Evolutionary conservation across 2,329 filamentous ascomycete species (phyloP).

Genomic region (Lasiodiplodia gonubiensis): DNA sequence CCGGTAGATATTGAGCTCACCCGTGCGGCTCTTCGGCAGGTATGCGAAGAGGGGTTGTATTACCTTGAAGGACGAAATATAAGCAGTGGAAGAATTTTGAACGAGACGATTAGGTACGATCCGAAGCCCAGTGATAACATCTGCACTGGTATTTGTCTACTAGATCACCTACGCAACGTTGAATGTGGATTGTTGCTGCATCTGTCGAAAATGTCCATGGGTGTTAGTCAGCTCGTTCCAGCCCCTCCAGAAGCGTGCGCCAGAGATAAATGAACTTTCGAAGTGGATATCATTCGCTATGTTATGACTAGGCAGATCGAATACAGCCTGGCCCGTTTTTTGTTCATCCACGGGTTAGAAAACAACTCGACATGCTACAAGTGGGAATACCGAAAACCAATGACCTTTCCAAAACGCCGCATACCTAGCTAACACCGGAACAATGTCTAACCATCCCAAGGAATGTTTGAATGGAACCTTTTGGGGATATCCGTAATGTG

Average conservation of each 20-base stretch:
- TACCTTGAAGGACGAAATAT: no score
- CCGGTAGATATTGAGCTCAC: neutral
- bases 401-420: slow-evolving; percentile 2
- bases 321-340: neutral
- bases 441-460: neutral
- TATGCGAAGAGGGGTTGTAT: no score
- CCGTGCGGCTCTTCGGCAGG: neutral
- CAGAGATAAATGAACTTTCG: neutral
- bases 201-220: neutral
- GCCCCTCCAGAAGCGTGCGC: no score
- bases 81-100: no score
- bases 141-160: neutral
- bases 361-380: slow-evolving; percentile 1
- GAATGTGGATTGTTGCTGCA: neutral
- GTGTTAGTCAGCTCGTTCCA: neutral
- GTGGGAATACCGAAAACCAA: slow-evolving; percentile 13
- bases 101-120: neutral
- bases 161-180: neutral
- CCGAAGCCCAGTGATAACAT: neutral
- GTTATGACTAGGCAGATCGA: neutral
- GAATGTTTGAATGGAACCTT: neutral
- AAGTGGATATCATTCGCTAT: slow-evolving; percentile 19
- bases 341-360: slow-evolving; percentile 9
- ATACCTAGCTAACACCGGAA: neutral
- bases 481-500: neutral